These are phyloP conservation scores for Euphorbia pulcherrima DNA, from an alignment of 345 rosid genomes.

Conservation along the genomic window DNA sequence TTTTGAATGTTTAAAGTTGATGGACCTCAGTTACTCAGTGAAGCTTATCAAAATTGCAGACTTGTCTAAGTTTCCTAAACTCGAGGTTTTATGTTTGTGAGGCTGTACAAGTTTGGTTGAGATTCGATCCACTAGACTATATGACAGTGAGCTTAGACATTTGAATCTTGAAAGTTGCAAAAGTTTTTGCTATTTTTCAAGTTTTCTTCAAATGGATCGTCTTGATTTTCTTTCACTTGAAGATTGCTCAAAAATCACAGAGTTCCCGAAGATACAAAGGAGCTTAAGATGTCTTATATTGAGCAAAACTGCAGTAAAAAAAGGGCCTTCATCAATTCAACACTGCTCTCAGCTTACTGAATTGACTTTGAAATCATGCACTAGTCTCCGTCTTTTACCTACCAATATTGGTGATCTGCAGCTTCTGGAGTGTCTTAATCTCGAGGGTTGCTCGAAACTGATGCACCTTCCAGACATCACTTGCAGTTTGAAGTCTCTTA, in stretches of 20 bases:
- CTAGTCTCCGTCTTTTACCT: background rate
- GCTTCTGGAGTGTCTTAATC: conserved; percentile 16
- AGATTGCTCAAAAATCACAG: conserved; percentile 3
- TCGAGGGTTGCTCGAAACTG: conserved; percentile 25
- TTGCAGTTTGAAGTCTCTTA: conserved; percentile 11
- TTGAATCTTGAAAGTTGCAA: no score
- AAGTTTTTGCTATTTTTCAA: conserved; percentile 1
- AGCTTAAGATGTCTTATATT: background rate
- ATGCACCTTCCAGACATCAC: conserved; percentile 28
- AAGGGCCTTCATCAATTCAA: background rate
- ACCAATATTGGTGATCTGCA: conserved; percentile 14
- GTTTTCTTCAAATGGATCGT: background rate
- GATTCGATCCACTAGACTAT: no score
- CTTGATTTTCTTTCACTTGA: background rate
- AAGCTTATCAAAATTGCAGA: no score
- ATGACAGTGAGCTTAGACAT: no score
- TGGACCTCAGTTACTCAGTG: no score
- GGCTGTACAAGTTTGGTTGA: no score
- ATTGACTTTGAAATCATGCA: background rate
- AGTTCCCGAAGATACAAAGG: conserved; percentile 1
- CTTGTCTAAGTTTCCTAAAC: no score
- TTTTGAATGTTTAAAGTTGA: no score
- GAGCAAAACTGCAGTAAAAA: background rate
- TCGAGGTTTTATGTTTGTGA: no score
- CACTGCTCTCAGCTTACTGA: background rate